Percentiles rank a stretch among this genome's conserved stretches.
phyloP scores from a whole-genome alignment of 208 protist species.

The Leishmania tropica region DNA sequence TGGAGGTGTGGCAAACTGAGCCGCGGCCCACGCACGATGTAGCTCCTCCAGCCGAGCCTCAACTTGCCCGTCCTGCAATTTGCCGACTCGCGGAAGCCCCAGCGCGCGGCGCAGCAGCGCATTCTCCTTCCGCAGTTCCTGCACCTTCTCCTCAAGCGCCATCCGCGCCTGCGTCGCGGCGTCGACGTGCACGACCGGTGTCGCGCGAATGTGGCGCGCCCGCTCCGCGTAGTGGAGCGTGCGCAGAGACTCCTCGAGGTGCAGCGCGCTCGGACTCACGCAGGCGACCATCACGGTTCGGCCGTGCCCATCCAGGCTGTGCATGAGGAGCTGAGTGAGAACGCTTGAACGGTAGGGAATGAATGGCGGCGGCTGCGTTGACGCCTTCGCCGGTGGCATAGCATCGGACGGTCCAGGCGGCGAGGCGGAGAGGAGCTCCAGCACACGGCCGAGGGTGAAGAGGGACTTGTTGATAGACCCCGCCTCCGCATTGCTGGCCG shows the following conservation, averaged over 20 bases:
- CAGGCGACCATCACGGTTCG: constrained; percentile 82
- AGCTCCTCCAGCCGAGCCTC: constrained; percentile 20
- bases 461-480: constrained; percentile 91
- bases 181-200: constrained; percentile 67
- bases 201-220: constrained; percentile 55
- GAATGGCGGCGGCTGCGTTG: constrained; percentile 28
- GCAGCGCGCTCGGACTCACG: constrained; percentile 71
- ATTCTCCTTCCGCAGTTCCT: constrained; percentile 56
- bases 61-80: constrained; percentile 16
- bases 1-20: neutral
- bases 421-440: constrained; percentile 69
- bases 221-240: constrained; percentile 86
- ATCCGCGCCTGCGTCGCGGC: constrained; percentile 57
- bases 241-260: constrained; percentile 79
- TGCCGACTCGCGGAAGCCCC: constrained; percentile 10
- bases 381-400: neutral
- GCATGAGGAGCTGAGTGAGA: constrained; percentile 89
- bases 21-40: neutral
- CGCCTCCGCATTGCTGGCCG: constrained; percentile 62
- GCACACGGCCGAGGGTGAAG: constrained; percentile 90
- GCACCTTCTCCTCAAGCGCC: constrained; percentile 43
- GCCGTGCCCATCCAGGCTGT: constrained; percentile 77
- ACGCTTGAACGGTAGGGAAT: constrained; percentile 89
- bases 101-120: constrained; percentile 42
- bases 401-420: neutral